These are phyloP conservation scores for Zymoseptoria passerinii DNA, from an alignment of 2,329 filamentous ascomycete genomes.

Conservation along the genomic window DNA sequence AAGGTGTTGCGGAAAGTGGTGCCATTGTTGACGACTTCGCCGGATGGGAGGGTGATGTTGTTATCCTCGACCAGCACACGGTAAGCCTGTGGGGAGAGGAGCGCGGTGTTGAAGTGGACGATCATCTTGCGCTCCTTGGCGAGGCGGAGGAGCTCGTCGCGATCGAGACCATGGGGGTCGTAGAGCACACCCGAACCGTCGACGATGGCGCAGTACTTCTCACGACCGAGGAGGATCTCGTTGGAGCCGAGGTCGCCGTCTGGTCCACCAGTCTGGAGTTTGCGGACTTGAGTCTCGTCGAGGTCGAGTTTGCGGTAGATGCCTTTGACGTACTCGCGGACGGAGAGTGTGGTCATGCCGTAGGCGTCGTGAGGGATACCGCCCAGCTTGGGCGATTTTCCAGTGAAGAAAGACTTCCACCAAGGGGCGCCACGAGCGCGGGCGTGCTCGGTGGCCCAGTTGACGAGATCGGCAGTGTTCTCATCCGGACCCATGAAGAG, in stretches of 20 bases:
- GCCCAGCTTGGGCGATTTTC: slow-evolving; percentile 90
- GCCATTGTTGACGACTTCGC: slow-evolving; percentile 82
- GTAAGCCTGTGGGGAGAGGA: slow-evolving; percentile 82
- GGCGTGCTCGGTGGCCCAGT: slow-evolving; percentile 98
- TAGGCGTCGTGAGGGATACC: slow-evolving; percentile 95
- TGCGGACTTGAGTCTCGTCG: slow-evolving; percentile 73
- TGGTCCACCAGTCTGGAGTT: slow-evolving; percentile 95
- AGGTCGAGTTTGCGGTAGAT: slow-evolving; percentile 95
- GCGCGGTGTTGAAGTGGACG: slow-evolving; percentile 70
- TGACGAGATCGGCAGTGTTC: slow-evolving; percentile 93
- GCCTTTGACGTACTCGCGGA: slow-evolving; percentile 89
- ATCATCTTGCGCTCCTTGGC: slow-evolving; percentile 88
- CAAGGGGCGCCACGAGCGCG: slow-evolving; percentile 79
- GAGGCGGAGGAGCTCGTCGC: slow-evolving; percentile 70
- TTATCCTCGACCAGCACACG: slow-evolving; percentile 85
- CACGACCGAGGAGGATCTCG: slow-evolving; percentile 90
- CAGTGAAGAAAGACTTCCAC: slow-evolving; percentile 99
- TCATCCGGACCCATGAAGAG: slow-evolving; percentile 98
- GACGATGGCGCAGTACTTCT: slow-evolving; percentile 93
- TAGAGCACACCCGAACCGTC: slow-evolving; percentile 92
- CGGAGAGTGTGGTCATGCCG: slow-evolving; percentile 95
- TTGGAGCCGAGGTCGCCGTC: slow-evolving; percentile 96
- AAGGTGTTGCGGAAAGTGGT: slow-evolving; percentile 96
- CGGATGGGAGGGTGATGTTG: slow-evolving; percentile 77
- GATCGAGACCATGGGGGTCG: slow-evolving; percentile 83